Conservation (phyloP, 441 rosid genomes). For the Lepidium campestre region DNA sequence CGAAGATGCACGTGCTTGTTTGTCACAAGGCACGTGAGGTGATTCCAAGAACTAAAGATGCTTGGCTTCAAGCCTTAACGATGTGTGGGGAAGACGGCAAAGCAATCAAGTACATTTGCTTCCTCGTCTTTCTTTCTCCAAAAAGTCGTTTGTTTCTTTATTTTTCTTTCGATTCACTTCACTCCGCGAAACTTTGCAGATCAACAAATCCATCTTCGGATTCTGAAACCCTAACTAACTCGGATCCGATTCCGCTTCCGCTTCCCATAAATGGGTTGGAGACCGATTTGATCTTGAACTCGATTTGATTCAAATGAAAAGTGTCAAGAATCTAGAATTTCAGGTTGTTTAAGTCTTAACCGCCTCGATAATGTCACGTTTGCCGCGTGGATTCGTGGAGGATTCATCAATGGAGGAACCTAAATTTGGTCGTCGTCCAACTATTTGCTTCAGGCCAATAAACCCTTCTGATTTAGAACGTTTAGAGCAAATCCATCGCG, state of each 20-base stretch:
- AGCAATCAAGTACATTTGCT: slow-evolving; percentile 1
- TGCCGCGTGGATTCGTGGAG: slow-evolving; percentile 45
- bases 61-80: slow-evolving; percentile 4
- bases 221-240: slow-evolving; percentile 20
- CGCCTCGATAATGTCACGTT: slow-evolving; percentile 34
- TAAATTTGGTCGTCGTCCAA: slow-evolving; percentile 42
- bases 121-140: background rate
- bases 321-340: slow-evolving; percentile 43
- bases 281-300: slow-evolving; percentile 3
- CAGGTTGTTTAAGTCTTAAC: slow-evolving; percentile 15
- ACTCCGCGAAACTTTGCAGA: slow-evolving; percentile 3
- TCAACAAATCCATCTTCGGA: slow-evolving; percentile 17
- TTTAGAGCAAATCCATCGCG: slow-evolving; percentile 73
- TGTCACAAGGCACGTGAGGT: slow-evolving; percentile 18
- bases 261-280: background rate
- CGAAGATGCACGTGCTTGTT: slow-evolving; percentile 10
- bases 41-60: slow-evolving; percentile 2
- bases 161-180: slow-evolving; percentile 13
- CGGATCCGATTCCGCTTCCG: slow-evolving; percentile 36
- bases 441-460: slow-evolving; percentile 69
- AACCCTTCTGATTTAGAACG: slow-evolving; percentile 72
- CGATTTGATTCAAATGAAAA: slow-evolving; percentile 16
- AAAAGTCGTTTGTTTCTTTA: background rate
- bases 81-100: background rate
- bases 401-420: slow-evolving; percentile 45